Percentiles rank a stretch among this genome's conserved stretches.
phyloP scores from a whole-genome alignment of 2,329 filamentous ascomycete species.

The Talaromyces pinophilus region DNA sequence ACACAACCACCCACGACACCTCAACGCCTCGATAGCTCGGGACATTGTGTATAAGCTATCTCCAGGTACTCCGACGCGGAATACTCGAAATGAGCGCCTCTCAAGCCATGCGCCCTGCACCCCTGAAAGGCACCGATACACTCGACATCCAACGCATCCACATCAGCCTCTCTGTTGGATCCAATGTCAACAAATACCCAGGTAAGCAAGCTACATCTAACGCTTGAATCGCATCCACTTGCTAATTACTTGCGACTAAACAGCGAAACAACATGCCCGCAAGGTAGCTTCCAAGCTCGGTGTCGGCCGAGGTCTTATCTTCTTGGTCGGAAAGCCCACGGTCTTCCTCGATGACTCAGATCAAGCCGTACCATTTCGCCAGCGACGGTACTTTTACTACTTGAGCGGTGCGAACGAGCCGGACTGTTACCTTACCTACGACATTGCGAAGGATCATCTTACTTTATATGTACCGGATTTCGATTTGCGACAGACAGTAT shows the following conservation, averaged over 20 bases:
- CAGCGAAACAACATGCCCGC: slow-evolving; percentile 55
- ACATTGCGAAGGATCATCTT: slow-evolving; percentile 62
- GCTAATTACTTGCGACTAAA: not conserved
- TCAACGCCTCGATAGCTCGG: not conserved
- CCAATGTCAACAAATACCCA: slow-evolving; percentile 44
- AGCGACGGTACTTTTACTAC: slow-evolving; percentile 65
- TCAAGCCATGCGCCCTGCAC: not conserved
- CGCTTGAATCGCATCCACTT: not conserved
- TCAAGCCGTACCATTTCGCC: slow-evolving; percentile 57
- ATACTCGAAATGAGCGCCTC: slow-evolving; percentile 7
- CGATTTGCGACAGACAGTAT: slow-evolving; percentile 53
- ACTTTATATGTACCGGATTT: slow-evolving; percentile 73
- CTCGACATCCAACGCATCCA: slow-evolving; percentile 26
- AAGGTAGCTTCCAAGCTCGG: slow-evolving; percentile 48
- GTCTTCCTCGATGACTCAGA: slow-evolving; percentile 60
- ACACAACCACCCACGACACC: not conserved
- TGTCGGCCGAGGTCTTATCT: slow-evolving; percentile 54
- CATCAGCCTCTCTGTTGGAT: slow-evolving; percentile 34
- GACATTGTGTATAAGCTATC: not conserved
- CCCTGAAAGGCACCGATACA: not conserved
- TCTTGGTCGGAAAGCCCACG: slow-evolving; percentile 55
- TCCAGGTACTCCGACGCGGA: no score
- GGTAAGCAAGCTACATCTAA: slow-evolving; percentile 30
- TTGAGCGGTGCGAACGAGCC: slow-evolving; percentile 57
- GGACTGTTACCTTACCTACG: slow-evolving; percentile 59